Evolutionary conservation across 495 filamentous ascomycete species (phyloP).

Genomic region (Umbilicaria muhlenbergii): DNA sequence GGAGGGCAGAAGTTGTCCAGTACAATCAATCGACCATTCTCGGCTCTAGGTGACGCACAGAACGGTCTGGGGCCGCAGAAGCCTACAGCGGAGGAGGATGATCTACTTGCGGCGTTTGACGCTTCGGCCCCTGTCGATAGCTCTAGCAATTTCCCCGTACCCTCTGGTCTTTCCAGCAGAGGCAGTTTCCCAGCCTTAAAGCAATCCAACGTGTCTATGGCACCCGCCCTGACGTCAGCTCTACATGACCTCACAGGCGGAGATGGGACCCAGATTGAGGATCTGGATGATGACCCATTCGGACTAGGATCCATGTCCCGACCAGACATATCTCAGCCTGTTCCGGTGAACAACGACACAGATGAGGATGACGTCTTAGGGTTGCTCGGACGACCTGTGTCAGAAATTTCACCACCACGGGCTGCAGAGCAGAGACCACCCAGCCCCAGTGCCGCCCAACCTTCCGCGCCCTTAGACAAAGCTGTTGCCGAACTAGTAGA

Average conservation of each 20-base stretch:
- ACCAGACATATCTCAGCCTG: no score
- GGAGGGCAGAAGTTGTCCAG: conserved; percentile 11
- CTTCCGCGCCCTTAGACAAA: conserved; percentile 51
- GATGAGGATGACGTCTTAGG: conserved; percentile 80
- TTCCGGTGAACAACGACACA: not conserved
- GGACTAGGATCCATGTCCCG: conserved; percentile 37
- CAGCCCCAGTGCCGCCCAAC: conserved; percentile 22
- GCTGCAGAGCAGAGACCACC: conserved; percentile 21
- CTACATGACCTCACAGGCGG: conserved; percentile 1
- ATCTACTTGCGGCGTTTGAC: conserved; percentile 48
- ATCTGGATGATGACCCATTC: conserved; percentile 69
- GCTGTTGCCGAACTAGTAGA: conserved; percentile 85
- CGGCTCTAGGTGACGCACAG: conserved; percentile 9
- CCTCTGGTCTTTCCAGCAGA: conserved; percentile 19
- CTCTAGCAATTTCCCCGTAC: conserved; percentile 42
- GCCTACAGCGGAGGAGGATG: conserved; percentile 32
- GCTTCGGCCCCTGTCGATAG: conserved; percentile 43
- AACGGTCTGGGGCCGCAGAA: not conserved
- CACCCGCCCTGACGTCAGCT: not conserved
- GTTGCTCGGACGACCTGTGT: conserved; percentile 71
- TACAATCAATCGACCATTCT: conserved; percentile 21
- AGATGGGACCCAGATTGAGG: not conserved
- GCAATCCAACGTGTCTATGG: not conserved
- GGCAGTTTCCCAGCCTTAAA: not conserved
- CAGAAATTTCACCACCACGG: conserved; percentile 44